A percentile compares a stretch with the other conserved stretches of the same genome.
phyloP scores from a whole-genome alignment of 495 filamentous ascomycete genomes.

The Penicillium lividum region DNA sequence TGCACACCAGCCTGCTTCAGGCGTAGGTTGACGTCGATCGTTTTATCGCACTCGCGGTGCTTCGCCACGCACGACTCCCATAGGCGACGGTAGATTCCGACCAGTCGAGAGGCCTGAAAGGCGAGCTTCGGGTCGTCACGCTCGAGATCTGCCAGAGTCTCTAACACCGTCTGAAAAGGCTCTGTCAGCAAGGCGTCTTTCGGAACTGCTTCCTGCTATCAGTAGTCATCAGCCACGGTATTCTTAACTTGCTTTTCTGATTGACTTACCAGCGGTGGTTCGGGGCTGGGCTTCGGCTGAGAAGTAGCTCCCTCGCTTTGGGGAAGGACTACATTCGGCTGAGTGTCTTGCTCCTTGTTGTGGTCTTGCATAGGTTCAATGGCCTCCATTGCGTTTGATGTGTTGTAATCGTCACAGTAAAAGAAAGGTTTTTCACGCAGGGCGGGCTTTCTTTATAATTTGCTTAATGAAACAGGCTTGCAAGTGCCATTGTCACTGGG shows the following conservation, averaged over 20 bases:
- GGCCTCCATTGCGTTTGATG: background rate
- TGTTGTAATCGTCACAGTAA: background rate
- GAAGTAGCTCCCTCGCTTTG: background rate
- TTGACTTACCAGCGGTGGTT: background rate
- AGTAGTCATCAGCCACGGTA: background rate
- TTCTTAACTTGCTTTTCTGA: background rate
- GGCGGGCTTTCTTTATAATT: background rate
- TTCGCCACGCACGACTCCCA: constrained; percentile 16
- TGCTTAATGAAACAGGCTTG: background rate
- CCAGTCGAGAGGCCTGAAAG: constrained; percentile 8
- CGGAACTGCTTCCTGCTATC: background rate
- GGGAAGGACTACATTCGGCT: background rate
- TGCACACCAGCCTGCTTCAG: constrained; percentile 6
- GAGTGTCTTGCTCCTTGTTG: background rate
- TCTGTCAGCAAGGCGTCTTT: background rate
- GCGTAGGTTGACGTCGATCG: background rate
- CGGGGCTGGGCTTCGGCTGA: background rate
- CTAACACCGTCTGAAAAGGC: constrained; percentile 6
- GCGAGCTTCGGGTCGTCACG: constrained; percentile 14
- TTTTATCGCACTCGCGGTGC: constrained; percentile 7
- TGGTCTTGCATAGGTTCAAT: background rate
- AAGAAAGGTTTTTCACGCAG: background rate
- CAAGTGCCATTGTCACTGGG: background rate
- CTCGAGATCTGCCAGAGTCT: constrained; percentile 9
- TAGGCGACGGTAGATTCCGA: constrained; percentile 10